Base-by-base conservation (phyloP, 371 early-diverging fungal species). In the Rhizopus stolonifer region DNA sequence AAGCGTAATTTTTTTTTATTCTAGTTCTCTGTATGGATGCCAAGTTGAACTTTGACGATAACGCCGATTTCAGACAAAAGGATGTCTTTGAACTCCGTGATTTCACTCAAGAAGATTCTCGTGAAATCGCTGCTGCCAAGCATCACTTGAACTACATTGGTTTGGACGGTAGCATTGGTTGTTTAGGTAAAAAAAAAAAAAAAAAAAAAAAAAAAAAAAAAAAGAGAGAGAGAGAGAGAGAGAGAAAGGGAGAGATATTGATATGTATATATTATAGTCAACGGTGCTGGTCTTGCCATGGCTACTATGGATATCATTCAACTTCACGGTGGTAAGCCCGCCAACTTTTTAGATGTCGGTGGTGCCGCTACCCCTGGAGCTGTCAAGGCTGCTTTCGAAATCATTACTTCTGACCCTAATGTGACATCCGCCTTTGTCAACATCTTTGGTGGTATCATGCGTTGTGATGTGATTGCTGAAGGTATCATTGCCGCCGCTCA, bases 271-370 rank as follows among this genome's bases (percentile, higher is more conserved):
- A n/a, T 26, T 15, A 29, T 63, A 79, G 98, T 97, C 65, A 98
- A 98, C 77, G 99, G 99, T 61, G 98, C 99, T 53, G 99, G 99
- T 71, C 86, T 98, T 50, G 99, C 98, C 73, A 98, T 97, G 99
- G 93, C 98, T 49, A 98, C 99, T 52, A 95, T 96, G 98, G 99
- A 98, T 81, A 95, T 98, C 67, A 94, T 97, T 77, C 96, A 96
- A 82, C 86, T 98, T 49, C 86, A 96, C 80, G 99, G 98, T 61
- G 98, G 98, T 45, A 94, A 93, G 69, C 99, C 99, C n/a, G 99
- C 97, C 67, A 98, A 98, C 89, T 98, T 98, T 80, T 87, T 98
- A 67, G 98, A 98, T 72, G 97, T 98, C 59, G 99, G 99, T 64
- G 99, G 99, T 65, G 87, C 92, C 67, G 74, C 99, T 57, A 93